Conservation (phyloP, 2,329 filamentous ascomycete genomes). For the Talaromyces islandicus region DNA sequence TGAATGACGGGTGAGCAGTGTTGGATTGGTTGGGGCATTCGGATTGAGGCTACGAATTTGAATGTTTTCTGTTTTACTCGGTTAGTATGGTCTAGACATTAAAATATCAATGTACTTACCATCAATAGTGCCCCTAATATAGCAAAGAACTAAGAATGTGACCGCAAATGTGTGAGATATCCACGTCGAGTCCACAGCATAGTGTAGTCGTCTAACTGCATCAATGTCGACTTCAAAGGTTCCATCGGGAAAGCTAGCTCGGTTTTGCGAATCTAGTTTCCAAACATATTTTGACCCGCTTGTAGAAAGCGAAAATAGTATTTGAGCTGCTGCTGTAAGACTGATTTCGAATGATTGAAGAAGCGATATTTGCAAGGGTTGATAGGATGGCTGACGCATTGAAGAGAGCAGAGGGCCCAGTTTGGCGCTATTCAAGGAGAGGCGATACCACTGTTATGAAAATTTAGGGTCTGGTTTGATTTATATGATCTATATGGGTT, state of each 20-base stretch:
- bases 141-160: conserved; percentile 12
- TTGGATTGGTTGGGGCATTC: neutral
- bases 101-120: conserved; percentile 2
- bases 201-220: conserved; percentile 12
- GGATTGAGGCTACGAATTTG: conserved; percentile 1
- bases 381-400: neutral
- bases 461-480: neutral
- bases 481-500: neutral
- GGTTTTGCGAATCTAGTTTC: conserved; percentile 10
- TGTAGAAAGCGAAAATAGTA: conserved; percentile 12
- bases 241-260: conserved; percentile 10
- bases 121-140: conserved; percentile 12
- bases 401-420: conserved; percentile 1
- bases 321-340: conserved; percentile 13
- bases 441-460: neutral
- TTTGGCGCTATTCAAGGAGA: conserved; percentile 2
- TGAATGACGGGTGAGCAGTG: neutral
- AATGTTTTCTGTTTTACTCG: neutral
- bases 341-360: conserved; percentile 9
- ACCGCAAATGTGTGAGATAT: conserved; percentile 15
- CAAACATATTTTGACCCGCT: conserved; percentile 8
- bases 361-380: neutral
- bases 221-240: conserved; percentile 9
- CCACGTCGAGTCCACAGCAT: conserved; percentile 14
- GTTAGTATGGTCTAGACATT: neutral